Evolutionary conservation across 2,329 filamentous ascomycete species (phyloP), one percentile per base, ranked within the genome.

Genomic region (Colletotrichum destructivum): DNA sequence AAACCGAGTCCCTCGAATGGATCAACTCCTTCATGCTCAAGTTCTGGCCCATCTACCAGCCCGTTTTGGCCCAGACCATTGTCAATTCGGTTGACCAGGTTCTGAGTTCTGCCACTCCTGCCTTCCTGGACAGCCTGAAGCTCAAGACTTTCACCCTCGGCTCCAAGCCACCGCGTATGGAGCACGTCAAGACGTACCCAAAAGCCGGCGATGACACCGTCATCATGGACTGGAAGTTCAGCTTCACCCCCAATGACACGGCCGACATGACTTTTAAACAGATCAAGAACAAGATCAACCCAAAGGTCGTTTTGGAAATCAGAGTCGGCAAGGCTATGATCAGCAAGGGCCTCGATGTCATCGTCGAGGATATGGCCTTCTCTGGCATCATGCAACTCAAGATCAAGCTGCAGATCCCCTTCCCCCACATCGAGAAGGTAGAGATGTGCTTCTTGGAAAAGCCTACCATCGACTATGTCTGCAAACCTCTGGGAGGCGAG

Each of bases 201-300:
- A 97, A 96, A 82, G 94, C 94, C 1, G 94, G 98, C 76, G 95
- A 98, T 74, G 96, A 99, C 79, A 92, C 95, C 70, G 94, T 99
- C 52, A 90, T 98, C 78, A 99, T 99, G 96, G 96, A 99, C 81
- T 99, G 96, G 96, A 98, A 97, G 79, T 99, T 99, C 83, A 98
- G 96, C 87, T 99, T 99, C 84, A 98, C 94, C 0, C 96, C 96
- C 44, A 98, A 96, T 76, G 97, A 99, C 81, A 93, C 90, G 3
- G 91, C 93, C 75, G 96, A 99, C 81, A 90, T 99, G 88, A 99
- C 96, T 2, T 87, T 92, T 2, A 91, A 93, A 72, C 96, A 99
- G 81, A 84, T 98, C 78, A 96, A 94, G 86, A 95, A 95, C 86
- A 98, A 98, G 86, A 90, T 98, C 82, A 98, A 99, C 79, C 96